A percentile compares a stretch with the other conserved stretches of the same genome.
phyloP scores from a whole-genome alignment of 2,329 filamentous ascomycete genomes.

The Paraphaeosphaeria minitans region DNA sequence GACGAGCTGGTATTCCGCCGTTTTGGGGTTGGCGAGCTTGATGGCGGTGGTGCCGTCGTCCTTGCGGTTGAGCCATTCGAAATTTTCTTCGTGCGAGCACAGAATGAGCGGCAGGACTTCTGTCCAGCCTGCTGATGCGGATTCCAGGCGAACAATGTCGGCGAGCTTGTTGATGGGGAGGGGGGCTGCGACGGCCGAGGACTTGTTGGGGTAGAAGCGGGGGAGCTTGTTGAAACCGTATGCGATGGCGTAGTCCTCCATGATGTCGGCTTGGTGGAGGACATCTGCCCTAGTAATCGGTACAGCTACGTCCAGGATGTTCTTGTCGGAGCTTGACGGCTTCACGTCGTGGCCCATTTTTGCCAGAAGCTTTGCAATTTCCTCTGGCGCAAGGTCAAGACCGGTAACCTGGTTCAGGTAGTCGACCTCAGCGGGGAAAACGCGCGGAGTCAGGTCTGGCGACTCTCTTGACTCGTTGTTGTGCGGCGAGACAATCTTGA shows the following conservation, averaged over 20 bases:
- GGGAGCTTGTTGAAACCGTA: conserved; percentile 98
- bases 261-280: conserved; percentile 94
- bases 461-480: conserved; percentile 82
- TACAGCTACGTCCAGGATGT: conserved; percentile 77
- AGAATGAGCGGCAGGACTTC: conserved; percentile 96
- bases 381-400: conserved; percentile 72
- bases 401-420: conserved; percentile 96
- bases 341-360: conserved; percentile 89
- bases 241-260: conserved; percentile 96
- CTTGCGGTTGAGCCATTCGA: conserved; percentile 87
- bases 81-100: conserved; percentile 98
- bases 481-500: conserved; percentile 90
- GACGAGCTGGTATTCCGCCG: conserved; percentile 89
- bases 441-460: conserved; percentile 77
- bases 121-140: conserved; percentile 92
- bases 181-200: conserved; percentile 83
- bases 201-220: conserved; percentile 82
- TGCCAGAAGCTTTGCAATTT: conserved; percentile 78
- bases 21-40: conserved; percentile 89
- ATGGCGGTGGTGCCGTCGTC: conserved; percentile 85
- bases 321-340: conserved; percentile 71
- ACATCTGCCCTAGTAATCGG: conserved; percentile 92
- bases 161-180: conserved; percentile 91
- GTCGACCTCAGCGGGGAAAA: conserved; percentile 81
- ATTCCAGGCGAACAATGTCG: conserved; percentile 87